Evolutionary conservation across 2,329 filamentous ascomycete species (phyloP).

Genomic region (Fusarium sp.): DNA sequence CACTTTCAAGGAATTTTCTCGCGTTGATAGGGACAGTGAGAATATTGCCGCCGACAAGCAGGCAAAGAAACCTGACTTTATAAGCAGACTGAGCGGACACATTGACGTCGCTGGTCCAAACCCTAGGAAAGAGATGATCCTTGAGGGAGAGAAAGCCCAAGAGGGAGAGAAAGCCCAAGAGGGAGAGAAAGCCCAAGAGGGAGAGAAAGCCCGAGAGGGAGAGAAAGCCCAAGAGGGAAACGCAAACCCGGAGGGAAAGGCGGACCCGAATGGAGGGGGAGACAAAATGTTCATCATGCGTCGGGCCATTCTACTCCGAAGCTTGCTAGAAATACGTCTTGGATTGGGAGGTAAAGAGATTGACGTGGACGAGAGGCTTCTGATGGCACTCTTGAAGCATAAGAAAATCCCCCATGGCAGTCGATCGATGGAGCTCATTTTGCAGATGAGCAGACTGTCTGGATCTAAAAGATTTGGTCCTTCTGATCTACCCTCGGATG

Average conservation of each 20-base stretch:
- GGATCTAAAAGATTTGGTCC: background rate
- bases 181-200: too few species aligned
- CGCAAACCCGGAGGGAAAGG: background rate
- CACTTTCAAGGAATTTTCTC: background rate
- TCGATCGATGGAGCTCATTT: background rate
- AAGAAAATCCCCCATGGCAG: background rate
- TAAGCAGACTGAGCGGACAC: background rate
- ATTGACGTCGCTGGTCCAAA: background rate
- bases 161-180: too few species aligned
- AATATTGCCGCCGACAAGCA: background rate
- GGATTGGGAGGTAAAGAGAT: background rate
- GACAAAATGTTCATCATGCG: background rate
- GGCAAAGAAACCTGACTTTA: background rate
- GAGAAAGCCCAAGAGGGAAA: too few species aligned
- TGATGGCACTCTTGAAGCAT: background rate
- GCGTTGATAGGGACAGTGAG: background rate
- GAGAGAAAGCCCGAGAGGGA: too few species aligned
- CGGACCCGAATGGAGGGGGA: background rate
- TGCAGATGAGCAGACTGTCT: background rate
- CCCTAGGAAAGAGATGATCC: background rate
- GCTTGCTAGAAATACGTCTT: background rate
- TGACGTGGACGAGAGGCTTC: background rate
- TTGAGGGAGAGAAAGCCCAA: too few species aligned
- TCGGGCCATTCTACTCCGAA: background rate
- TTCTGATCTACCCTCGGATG: background rate